Conservation (phyloP, 1,139 yeast species). For the Kodamaea derodonti region DNA sequence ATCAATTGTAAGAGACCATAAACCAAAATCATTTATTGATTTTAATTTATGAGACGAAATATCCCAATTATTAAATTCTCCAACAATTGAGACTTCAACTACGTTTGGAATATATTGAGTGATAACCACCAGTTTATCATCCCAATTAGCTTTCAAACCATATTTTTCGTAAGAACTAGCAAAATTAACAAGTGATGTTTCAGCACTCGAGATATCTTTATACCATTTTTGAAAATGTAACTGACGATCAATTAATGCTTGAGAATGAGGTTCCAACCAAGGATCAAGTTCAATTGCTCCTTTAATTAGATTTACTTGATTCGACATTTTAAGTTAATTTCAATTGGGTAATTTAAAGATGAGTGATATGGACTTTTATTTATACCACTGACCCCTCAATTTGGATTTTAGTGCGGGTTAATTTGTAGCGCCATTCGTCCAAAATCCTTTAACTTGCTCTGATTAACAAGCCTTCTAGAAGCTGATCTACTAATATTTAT, state of each 20-base stretch:
- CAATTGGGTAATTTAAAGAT: neutral
- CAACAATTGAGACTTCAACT: slow-evolving; percentile 64
- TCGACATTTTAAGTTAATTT: too few relatives aligned
- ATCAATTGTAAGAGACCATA: slow-evolving; percentile 58
- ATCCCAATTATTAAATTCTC: slow-evolving; percentile 89
- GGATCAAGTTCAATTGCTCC: slow-evolving; percentile 75
- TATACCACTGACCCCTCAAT: neutral
- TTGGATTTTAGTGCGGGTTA: neutral
- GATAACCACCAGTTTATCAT: slow-evolving; percentile 53
- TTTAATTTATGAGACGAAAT: slow-evolving; percentile 51
- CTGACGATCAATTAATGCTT: slow-evolving; percentile 43
- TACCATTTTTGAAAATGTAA: slow-evolving; percentile 51
- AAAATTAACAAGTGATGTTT: slow-evolving; percentile 48
- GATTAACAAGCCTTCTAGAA: too few relatives aligned
- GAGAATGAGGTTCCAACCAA: slow-evolving; percentile 79
- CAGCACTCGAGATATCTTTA: slow-evolving; percentile 37
- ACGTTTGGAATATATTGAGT: slow-evolving; percentile 93
- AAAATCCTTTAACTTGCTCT: too few relatives aligned
- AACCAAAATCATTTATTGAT: slow-evolving; percentile 58
- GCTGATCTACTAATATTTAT: too few relatives aligned
- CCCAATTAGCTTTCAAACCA: slow-evolving; percentile 66
- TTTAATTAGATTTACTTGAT: slow-evolving; percentile 26
- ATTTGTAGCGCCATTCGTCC: neutral
- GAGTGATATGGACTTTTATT: neutral
- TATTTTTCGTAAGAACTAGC: slow-evolving; percentile 61